These are phyloP conservation scores for Scheffersomyces lignicola DNA, from an alignment of 1,139 yeast species.

Conservation along the genomic window DNA sequence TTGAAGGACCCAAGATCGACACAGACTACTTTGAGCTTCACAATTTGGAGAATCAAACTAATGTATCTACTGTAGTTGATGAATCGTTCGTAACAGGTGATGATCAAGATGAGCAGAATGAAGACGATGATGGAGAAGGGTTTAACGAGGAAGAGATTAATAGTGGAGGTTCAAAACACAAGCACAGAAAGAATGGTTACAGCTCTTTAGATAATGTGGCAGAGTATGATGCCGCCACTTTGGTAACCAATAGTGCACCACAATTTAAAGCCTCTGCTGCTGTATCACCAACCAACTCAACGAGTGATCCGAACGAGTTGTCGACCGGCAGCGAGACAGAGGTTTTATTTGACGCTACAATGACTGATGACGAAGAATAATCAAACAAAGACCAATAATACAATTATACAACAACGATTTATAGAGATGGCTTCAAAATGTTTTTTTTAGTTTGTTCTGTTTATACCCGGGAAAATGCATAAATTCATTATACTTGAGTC, in stretches of 20 bases:
- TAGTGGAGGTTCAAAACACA: background rate
- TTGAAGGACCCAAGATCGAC: conserved; percentile 66
- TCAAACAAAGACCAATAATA: background rate
- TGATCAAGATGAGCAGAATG: conserved; percentile 12
- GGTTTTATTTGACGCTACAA: conserved; percentile 13
- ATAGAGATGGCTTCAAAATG: too few relatives aligned
- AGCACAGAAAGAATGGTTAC: conserved; percentile 4
- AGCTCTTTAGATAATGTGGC: conserved; percentile 5
- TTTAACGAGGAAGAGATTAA: conserved; percentile 13
- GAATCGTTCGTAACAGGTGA: conserved; percentile 6
- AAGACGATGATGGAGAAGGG: conserved; percentile 8
- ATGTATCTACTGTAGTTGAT: conserved; percentile 5
- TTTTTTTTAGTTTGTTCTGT: too few relatives aligned
- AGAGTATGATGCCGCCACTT: conserved; percentile 4
- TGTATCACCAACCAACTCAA: background rate
- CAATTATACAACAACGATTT: too few relatives aligned
- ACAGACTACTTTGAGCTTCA: conserved; percentile 46
- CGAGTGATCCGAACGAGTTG: conserved; percentile 5
- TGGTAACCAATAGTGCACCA: background rate
- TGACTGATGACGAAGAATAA: conserved; percentile 1
- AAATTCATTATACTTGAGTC: too few relatives aligned
- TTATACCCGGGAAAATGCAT: too few relatives aligned
- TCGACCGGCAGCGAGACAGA: conserved; percentile 13
- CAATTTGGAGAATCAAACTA: conserved; percentile 20
- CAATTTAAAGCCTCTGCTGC: background rate